A percentile compares a stretch with the other conserved stretches of the same genome.
These are phyloP conservation scores for Amanita inopinata DNA, from an alignment of 768 basidiomycete species.

Conservation along the genomic window DNA sequence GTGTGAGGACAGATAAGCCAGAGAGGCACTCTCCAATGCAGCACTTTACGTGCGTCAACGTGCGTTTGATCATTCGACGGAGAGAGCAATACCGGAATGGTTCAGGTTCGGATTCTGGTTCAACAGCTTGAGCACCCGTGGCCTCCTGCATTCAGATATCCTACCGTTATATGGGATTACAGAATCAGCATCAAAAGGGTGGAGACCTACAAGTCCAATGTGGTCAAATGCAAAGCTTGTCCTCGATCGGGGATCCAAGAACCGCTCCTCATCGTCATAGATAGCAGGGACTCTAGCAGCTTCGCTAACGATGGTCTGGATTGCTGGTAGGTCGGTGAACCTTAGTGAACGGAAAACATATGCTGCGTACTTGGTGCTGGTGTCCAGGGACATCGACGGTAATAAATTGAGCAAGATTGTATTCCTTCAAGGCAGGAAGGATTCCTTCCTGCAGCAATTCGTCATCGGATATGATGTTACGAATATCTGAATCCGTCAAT, in stretches of 20 bases:
- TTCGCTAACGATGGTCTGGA: conserved; percentile 75
- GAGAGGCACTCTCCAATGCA: conserved; percentile 58
- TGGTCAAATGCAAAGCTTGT: conserved; percentile 82
- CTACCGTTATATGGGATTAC: conserved; percentile 10
- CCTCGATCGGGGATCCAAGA: conserved; percentile 76
- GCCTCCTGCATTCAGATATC: conserved; percentile 46
- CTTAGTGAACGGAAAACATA: too few species aligned
- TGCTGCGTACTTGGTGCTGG: conserved; percentile 57
- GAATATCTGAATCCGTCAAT: conserved; percentile 54
- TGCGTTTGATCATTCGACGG: background rate
- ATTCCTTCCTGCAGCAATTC: conserved; percentile 71
- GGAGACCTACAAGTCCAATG: conserved; percentile 55
- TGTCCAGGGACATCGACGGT: conserved; percentile 76
- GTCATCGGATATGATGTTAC: conserved; percentile 83
- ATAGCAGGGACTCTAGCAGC: conserved; percentile 41
- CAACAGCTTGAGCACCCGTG: conserved; percentile 56
- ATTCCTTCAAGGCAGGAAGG: conserved; percentile 67
- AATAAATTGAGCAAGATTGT: conserved; percentile 84
- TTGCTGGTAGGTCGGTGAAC: too few species aligned
- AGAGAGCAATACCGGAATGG: conserved; percentile 52
- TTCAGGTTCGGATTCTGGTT: conserved; percentile 58
- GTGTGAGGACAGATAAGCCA: conserved; percentile 70
- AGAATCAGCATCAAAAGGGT: background rate
- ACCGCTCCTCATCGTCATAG: conserved; percentile 50
- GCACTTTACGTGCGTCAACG: conserved; percentile 29